Conservation (phyloP, 192 early-diverging fungal species). For the Backusella macrospora region DNA sequence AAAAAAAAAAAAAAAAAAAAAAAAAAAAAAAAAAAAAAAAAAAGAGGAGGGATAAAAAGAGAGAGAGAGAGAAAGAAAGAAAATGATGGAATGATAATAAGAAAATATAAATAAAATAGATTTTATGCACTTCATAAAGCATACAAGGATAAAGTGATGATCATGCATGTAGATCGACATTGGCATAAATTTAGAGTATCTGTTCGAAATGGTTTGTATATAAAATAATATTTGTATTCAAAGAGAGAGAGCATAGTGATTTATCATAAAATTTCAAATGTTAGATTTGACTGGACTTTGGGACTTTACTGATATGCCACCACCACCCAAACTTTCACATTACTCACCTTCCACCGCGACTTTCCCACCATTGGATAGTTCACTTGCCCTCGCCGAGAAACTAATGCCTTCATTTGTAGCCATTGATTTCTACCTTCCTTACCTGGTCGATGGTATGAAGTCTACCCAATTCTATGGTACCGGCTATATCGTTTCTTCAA, state of each 20-base stretch:
- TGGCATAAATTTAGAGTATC: conserved; percentile 86
- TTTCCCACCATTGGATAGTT: conserved; percentile 69
- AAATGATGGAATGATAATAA: too few species aligned
- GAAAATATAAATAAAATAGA: not conserved
- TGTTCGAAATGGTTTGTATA: conserved; percentile 62
- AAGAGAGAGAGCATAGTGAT: not conserved
- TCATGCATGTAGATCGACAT: conserved; percentile 86
- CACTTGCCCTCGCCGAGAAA: conserved; percentile 66
- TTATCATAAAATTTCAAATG: not conserved
- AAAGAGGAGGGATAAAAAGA: too few species aligned
- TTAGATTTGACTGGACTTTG: conserved; percentile 76
- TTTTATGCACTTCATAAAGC: conserved; percentile 85
- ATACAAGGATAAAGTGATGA: conserved; percentile 78
- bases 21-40: too few species aligned
- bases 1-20: not conserved
- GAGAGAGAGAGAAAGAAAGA: too few species aligned
- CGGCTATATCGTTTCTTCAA: conserved; percentile 77
- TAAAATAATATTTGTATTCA: not conserved
- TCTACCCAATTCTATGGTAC: conserved; percentile 69
- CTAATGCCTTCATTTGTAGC: conserved; percentile 84
- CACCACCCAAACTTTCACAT: conserved; percentile 51
- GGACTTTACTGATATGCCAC: conserved; percentile 75
- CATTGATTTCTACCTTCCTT: conserved; percentile 82
- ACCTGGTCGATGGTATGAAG: conserved; percentile 76
- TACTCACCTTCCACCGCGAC: conserved; percentile 70